Evolutionary conservation across 495 filamentous ascomycete genomes (phyloP), one percentile per base, ranked within the genome.

Genomic region (Cryomyces minteri): DNA sequence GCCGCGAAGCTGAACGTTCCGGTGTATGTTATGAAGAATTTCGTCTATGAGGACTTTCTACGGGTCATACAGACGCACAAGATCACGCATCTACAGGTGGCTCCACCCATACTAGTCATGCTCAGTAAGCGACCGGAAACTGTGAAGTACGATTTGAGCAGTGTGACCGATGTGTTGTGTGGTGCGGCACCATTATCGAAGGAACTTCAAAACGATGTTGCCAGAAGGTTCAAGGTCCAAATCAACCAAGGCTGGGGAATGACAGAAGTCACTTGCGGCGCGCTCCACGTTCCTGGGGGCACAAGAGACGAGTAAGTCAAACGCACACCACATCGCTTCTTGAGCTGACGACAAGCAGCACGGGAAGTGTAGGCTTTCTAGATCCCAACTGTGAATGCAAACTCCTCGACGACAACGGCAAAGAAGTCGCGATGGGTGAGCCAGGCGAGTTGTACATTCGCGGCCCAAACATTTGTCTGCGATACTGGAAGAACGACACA

Each of bases 101-200:
- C 56, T 5, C 59, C 59, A 7, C 59, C 59, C 10, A 61, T 62
- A 33, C 39, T 62, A 48, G 48, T 62, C 8, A 61, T 61, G 58
- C 44, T 62, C 31, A 52, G 43, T 40, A 62, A 62, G 46, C 51
- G 56, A n/a, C 53, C 56, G 5, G 56, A 61, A 40, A 59, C 59
- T 6, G 40, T 44, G 4, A 57, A 62, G 31, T 61, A 62, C 43
- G 58, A 61, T 45, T 45, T 62, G 12, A 58, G 53, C 43, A 61
- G 58, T 32, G 46, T 62, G 2, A 57, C 49, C n/a, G 48, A 58
- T 41, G 45, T 59, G 2, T 47, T 61, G 4, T 61, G 59, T 45
- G 59, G 59, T 9, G 58, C 59, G 3, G 59, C 59, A 34, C 59
- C 59, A 5, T 43, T 62, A 37, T 49, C 48, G 6, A 55, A 55